Evolutionary conservation across 1,139 yeast genomes (phyloP), one percentile per base, ranked within the genome.

Genomic region (Taiozyma sp.): DNA sequence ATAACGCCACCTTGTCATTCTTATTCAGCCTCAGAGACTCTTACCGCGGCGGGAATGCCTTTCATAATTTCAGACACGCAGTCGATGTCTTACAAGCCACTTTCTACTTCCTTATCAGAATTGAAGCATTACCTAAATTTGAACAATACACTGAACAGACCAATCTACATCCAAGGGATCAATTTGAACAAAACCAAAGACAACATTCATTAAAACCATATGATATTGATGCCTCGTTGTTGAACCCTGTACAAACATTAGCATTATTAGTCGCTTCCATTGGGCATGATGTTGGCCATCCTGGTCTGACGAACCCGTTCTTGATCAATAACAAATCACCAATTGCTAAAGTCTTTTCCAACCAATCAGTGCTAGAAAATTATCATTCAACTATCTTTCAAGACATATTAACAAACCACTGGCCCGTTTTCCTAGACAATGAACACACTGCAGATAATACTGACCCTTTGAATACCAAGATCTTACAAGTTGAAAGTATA

Each of bases 201-300:
- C 44, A 27, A 32, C n/a, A 22, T 7, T 24, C 40, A 10, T 4
- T 39, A 1, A 29, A 29, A 9, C n/a, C 39, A 1, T 54, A 54
- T 44, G 49, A 55, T 14, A 10, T 30, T 2, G 52, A 50, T 4
- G n/a, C 50, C 3, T 53, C 65, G 2, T 59, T 68, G 46, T 63
- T 79, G 42, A 70, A 69, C 48, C 75, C 82, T 1, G 57, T 75
- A 27, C 85, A 83, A 62, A 73, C 80, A 1, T 69, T 84, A 45
- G 80, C 84, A 0, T 70, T 90, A 29, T 74, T 89, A 44, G 75
- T 91, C 27, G 89, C 97, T 1, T 96, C 97, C 1, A 72, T 92
- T 47, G 98, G 99, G 46, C 99, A 93, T 69, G 99, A 93, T 68
- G 84, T 89, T 34, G 96, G 97, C 23, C 99, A 93, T 67, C 98